Evolutionary conservation across 2,329 filamentous ascomycete genomes (phyloP).

Genomic region (Ophiostoma quercus): DNA sequence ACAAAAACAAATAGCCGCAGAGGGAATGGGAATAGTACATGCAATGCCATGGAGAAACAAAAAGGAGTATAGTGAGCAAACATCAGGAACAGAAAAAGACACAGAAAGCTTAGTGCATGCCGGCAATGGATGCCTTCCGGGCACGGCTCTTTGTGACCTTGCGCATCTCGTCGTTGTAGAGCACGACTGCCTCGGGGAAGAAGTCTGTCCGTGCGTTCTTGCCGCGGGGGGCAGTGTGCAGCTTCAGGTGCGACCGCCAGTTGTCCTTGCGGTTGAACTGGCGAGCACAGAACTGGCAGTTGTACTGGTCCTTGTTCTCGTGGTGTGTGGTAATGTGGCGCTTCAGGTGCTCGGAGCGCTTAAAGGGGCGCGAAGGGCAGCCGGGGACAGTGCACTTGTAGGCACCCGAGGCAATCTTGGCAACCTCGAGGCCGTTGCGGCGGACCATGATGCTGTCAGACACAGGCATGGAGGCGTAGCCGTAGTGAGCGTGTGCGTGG

Average conservation of each 20-base stretch:
- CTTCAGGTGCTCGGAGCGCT: slow-evolving; percentile 52
- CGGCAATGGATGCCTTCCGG: slow-evolving; percentile 22
- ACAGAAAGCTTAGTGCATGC: not conserved
- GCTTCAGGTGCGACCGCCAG: slow-evolving; percentile 36
- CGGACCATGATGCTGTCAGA: slow-evolving; percentile 21
- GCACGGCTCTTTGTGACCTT: slow-evolving; percentile 27
- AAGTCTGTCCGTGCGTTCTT: slow-evolving; percentile 35
- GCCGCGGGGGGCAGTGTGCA: slow-evolving; percentile 35
- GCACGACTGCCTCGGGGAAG: slow-evolving; percentile 30
- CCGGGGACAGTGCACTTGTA: slow-evolving; percentile 42
- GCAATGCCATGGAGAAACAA: slow-evolving; percentile 3
- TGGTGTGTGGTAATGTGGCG: slow-evolving; percentile 47
- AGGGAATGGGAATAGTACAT: slow-evolving; percentile 18
- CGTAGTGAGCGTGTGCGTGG: slow-evolving; percentile 10
- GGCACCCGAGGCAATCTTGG: slow-evolving; percentile 30
- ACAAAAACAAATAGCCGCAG: not conserved
- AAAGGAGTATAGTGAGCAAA: not conserved
- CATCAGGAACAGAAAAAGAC: not conserved
- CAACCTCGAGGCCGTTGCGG: slow-evolving; percentile 29
- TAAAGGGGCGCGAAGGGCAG: slow-evolving; percentile 45
- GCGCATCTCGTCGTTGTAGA: slow-evolving; percentile 29
- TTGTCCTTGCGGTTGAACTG: slow-evolving; percentile 39
- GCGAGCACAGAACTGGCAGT: slow-evolving; percentile 41
- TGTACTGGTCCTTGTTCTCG: slow-evolving; percentile 33
- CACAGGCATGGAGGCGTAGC: slow-evolving; percentile 3